Evolutionary conservation across 1,284 basidiomycete species (phyloP).

Genomic region (Takashimella tepidaria): DNA sequence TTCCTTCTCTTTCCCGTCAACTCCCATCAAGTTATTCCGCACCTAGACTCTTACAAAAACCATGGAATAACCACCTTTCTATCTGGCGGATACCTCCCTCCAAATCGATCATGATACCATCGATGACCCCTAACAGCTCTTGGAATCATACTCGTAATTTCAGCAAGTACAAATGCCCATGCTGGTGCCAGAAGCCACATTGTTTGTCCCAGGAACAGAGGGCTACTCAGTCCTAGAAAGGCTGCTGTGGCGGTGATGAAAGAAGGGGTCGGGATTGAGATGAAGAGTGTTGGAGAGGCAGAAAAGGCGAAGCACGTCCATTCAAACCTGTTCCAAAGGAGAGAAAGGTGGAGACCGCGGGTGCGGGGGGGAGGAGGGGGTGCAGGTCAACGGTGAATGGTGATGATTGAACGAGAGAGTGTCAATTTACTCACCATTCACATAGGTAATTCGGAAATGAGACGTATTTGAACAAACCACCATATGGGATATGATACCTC

Average conservation of each 20-base stretch:
- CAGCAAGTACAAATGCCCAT: constrained; percentile 68
- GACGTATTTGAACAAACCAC: constrained; percentile 68
- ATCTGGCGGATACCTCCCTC: constrained; percentile 59
- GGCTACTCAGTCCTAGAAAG: not conserved
- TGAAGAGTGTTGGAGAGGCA: constrained; percentile 21
- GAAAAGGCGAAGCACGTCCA: constrained; percentile 75
- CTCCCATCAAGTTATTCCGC: too few species aligned
- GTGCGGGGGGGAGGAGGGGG: not conserved
- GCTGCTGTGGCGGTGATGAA: not conserved
- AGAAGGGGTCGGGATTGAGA: constrained; percentile 12
- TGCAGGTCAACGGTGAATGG: not conserved
- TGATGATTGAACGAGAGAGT: not conserved
- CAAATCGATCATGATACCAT: constrained; percentile 73
- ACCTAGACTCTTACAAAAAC: constrained; percentile 56
- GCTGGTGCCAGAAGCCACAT: constrained; percentile 55
- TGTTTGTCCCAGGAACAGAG: constrained; percentile 30
- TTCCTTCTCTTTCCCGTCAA: too few species aligned
- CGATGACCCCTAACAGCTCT: constrained; percentile 70
- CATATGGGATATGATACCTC: constrained; percentile 73
- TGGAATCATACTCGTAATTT: constrained; percentile 69
- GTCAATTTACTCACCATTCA: constrained; percentile 56
- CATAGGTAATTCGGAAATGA: constrained; percentile 92
- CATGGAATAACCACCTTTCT: constrained; percentile 63
- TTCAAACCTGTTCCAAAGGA: constrained; percentile 56
- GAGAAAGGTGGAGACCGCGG: not conserved